phyloP scores from a whole-genome alignment of 495 filamentous ascomycete species.

The Pyrenopolyporus hunteri region DNA sequence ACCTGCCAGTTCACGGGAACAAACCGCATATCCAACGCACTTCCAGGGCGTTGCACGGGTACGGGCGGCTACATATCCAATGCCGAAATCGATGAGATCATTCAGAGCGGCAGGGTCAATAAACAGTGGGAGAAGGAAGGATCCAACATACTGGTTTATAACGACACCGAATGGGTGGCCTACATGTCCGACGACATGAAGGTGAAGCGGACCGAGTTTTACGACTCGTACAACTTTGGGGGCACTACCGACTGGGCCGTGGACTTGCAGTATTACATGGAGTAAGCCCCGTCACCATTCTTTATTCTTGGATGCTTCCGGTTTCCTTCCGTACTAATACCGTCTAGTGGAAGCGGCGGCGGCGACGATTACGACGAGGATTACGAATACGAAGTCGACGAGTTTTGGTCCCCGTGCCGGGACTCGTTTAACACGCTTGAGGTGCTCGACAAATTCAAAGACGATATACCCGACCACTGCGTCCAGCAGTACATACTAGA shows the following conservation, averaged over 20 bases:
- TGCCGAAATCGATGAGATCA: slow-evolving; percentile 14
- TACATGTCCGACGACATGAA: slow-evolving; percentile 3
- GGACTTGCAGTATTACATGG: slow-evolving; percentile 3
- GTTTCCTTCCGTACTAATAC: no score
- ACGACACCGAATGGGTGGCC: neutral
- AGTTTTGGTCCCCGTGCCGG: no score
- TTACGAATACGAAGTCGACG: no score
- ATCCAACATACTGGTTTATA: slow-evolving; percentile 2
- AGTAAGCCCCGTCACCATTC: neutral
- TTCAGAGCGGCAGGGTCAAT: neutral
- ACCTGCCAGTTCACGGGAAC: slow-evolving; percentile 3
- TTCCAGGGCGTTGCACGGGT: slow-evolving; percentile 2
- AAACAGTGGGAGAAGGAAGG: neutral
- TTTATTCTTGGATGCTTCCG: neutral
- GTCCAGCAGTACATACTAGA: no score
- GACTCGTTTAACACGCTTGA: no score
- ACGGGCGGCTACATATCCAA: slow-evolving; percentile 8
- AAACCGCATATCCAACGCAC: neutral
- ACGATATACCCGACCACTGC: no score
- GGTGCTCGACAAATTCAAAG: no score
- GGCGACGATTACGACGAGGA: no score
- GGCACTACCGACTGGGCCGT: slow-evolving; percentile 15
- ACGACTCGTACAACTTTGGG: slow-evolving; percentile 2
- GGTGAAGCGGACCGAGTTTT: neutral
- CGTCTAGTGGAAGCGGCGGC: no score